A percentile compares a stretch with the other conserved stretches of the same genome.
These are phyloP conservation scores for Plenodomus biglobosus DNA, from an alignment of 2,329 filamentous ascomycete genomes.

Conservation along the genomic window DNA sequence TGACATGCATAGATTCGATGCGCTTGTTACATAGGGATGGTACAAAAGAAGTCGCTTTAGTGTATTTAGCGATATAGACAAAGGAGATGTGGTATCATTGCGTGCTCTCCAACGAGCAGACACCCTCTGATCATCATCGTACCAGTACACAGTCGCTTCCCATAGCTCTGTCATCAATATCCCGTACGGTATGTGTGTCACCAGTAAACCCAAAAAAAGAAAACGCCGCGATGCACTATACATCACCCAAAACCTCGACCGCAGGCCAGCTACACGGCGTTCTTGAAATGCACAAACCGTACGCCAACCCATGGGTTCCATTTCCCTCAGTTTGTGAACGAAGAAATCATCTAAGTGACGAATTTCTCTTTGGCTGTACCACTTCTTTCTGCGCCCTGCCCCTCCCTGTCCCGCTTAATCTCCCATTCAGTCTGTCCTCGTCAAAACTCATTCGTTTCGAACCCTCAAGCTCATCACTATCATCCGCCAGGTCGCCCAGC, in stretches of 20 bases:
- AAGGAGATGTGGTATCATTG: conserved; percentile 3
- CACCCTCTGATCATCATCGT: conserved; percentile 1
- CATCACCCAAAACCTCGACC: not conserved
- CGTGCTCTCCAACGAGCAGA: not conserved
- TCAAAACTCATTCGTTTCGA: conserved; percentile 16
- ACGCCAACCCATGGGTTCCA: not conserved
- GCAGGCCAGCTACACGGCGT: conserved; percentile 12
- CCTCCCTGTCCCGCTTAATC: conserved; percentile 31
- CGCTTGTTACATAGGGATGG: not conserved
- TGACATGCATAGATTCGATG: not conserved
- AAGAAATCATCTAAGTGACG: conserved; percentile 12
- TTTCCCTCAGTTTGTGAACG: not conserved
- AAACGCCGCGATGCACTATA: conserved; percentile 17
- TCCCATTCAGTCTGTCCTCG: conserved; percentile 16
- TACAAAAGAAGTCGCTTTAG: not conserved
- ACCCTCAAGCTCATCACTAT: conserved; percentile 47
- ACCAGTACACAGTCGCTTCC: conserved; percentile 14
- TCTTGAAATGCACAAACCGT: not conserved
- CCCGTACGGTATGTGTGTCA: not conserved
- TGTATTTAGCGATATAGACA: not conserved
- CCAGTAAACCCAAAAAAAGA: conserved; percentile 4
- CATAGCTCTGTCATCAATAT: conserved; percentile 1
- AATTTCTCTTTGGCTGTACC: conserved; percentile 27
- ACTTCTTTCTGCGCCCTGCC: conserved; percentile 34
- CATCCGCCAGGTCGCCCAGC: conserved; percentile 75